Evolutionary conservation across 805 yeast species (phyloP), one percentile per base, ranked within the genome.

Genomic region (Osmozyma mogii): DNA sequence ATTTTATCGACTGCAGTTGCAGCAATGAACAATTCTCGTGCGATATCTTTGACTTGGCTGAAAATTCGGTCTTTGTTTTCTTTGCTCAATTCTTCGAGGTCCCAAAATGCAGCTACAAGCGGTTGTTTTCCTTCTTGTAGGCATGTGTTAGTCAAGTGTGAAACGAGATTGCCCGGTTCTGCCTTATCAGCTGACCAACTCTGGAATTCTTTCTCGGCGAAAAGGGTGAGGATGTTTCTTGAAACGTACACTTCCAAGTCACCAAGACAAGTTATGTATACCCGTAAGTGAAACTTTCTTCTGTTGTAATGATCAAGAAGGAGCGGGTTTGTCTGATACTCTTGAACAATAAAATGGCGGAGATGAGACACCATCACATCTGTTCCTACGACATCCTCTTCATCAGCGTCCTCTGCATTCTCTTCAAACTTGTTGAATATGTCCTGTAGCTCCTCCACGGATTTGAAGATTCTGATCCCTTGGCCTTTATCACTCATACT

Each of bases 401-500:
- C 78, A 11, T 72, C 84, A 26, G 72, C 84, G 18, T 70, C 76
- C 1, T 69, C 71, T 3, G 59, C 71, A n/a, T 65, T 80, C 39
- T 78, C 89, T 43, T 88, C 96, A 52, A 85, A 87, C 3, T 80
- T 75, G 44, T 92, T 83, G 52, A 92, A 89, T 4, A 89, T 78
- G 3, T 56, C 68, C 52, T 88, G 96, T 28, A 92, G 61, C 45
- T 87, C 92, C 6, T 77, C 84, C 20, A 84, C 65, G 0, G 87
- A 77, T 31, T 67, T 68, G 59, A 92, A 92, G 0, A 92, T 56
- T 22, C 95, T 61, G 28, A 92, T 89, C 0, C 98, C 98, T 51
- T 92, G 96, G 8, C 95, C 98, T 50, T 89, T 79, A 50, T 92
- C 98, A 47, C 94, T 82, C 96, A 92, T 87, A 40, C 95, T 78